Base-by-base conservation (phyloP, 768 basidiomycete genomes). In the Chiua virens region DNA sequence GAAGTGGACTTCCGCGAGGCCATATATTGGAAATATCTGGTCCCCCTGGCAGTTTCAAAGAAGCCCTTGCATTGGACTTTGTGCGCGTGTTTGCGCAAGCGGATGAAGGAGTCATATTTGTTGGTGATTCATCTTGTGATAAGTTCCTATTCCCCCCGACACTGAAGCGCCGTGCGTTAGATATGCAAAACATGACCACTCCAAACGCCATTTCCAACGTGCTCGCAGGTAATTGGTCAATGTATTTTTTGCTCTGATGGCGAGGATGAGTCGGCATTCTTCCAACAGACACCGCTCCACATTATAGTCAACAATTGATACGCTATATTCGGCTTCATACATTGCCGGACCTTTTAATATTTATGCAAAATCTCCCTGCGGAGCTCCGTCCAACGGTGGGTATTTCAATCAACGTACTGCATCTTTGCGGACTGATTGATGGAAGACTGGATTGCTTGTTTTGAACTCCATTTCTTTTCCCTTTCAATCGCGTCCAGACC, bases 11-110 rank as follows among this genome's bases (percentile, higher is more conserved):
- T 40, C 68, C 71, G 47, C 75, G 74, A 50, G 85, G 86, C 8
- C 74, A 79, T 55, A 74, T 88, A 54, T 73, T 90, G 18, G 89
- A 91, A 69, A 71, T 91, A 57, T 86, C 86, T 27, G 88, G 89
- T 1, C 85, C 87, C 40, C 88, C 89, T 1, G 89, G 89, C 42
- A 77, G 79, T 35, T 78, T 80, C 10, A 90, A 87, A 56, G 85
- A 85, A 51, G 62, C 59, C 13, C 55, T 89, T 8, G 79, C 79
- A 9, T 66, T 77, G 14, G 73, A 76, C 45, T 75, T 87, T 40
- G 74, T 77, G 14, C 63, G 68, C 30, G 73, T 68, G 4, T 81
- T 85, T 49, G 67, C 79, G 3, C 69, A 79, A 51, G 65, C 70
- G 4, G 71, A 71, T 1, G 74, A 81, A 42, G 75, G 77, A n/a